These are phyloP conservation scores for Rhododendron ovatum DNA, from an alignment of 148 eudicot genomes.

Conservation along the genomic window DNA sequence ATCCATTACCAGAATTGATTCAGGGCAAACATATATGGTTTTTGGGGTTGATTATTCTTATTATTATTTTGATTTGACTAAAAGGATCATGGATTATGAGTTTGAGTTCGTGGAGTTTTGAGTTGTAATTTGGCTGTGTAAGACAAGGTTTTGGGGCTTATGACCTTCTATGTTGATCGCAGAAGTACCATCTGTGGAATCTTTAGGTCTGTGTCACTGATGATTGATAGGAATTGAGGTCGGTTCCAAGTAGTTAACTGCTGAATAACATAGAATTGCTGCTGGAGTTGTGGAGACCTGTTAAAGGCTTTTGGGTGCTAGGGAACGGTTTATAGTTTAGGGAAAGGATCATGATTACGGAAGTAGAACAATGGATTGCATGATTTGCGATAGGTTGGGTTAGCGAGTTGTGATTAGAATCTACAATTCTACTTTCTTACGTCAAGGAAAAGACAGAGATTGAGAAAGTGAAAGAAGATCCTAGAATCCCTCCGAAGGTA, in stretches of 20 bases:
- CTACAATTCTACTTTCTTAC: background rate
- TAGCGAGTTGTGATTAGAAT: background rate
- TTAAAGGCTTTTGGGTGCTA: background rate
- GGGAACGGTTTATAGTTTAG: background rate
- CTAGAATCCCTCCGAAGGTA: background rate
- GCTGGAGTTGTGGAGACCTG: background rate
- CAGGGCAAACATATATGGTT: background rate
- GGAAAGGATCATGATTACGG: background rate
- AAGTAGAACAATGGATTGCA: background rate
- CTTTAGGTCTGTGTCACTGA: background rate
- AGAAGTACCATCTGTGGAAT: background rate
- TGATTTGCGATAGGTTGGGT: background rate
- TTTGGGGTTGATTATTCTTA: background rate
- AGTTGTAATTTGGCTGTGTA: background rate
- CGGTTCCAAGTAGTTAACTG: background rate
- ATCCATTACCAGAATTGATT: background rate
- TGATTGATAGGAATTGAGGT: background rate
- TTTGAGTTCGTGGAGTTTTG: background rate
- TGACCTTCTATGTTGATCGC: background rate
- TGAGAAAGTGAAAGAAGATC: background rate
- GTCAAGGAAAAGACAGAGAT: background rate
- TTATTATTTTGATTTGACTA: background rate
- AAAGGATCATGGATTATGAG: background rate
- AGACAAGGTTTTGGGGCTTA: background rate
- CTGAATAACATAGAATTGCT: background rate